phyloP scores from a whole-genome alignment of 2,329 filamentous ascomycete genomes.

The Aspergillus sp. region DNA sequence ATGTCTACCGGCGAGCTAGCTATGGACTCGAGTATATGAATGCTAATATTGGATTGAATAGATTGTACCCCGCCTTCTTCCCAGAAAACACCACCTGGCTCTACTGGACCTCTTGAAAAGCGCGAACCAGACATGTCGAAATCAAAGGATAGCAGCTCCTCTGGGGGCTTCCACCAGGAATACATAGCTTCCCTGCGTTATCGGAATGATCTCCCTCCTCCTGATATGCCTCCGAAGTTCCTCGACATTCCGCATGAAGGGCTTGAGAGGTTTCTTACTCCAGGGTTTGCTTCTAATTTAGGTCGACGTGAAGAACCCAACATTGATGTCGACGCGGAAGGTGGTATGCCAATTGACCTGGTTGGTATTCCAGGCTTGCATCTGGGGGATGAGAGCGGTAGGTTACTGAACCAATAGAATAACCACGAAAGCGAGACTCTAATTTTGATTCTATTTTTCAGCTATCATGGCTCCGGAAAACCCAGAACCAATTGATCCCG shows the following conservation, averaged over 20 bases:
- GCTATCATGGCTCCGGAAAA: conserved; percentile 79
- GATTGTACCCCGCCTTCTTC: conserved; percentile 11
- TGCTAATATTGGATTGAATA: conserved; percentile 11
- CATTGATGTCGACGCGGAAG: conserved; percentile 94
- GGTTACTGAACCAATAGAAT: conserved; percentile 21
- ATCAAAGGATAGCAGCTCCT: conserved; percentile 38
- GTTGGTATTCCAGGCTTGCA: conserved; percentile 94
- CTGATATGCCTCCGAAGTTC: conserved; percentile 91
- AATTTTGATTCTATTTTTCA: conserved; percentile 39
- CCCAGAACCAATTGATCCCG: conserved; percentile 71
- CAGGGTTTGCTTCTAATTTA: conserved; percentile 84
- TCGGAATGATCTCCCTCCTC: conserved; percentile 91
- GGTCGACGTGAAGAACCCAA: conserved; percentile 91
- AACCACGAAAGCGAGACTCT: conserved; percentile 12
- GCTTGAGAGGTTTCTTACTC: conserved; percentile 84
- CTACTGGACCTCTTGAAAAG: background rate
- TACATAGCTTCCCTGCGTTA: conserved; percentile 96
- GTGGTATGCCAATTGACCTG: conserved; percentile 95
- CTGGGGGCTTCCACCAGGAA: conserved; percentile 73
- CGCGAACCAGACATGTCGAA: conserved; percentile 36
- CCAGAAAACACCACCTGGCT: background rate
- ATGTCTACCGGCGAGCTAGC: conserved; percentile 4
- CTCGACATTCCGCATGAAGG: conserved; percentile 96
- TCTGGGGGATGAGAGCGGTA: conserved; percentile 91
- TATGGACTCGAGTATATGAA: conserved; percentile 2